Evolutionary conservation across 2,329 filamentous ascomycete genomes (phyloP), one percentile per base, ranked within the genome.

Genomic region (Fusarium sp.): DNA sequence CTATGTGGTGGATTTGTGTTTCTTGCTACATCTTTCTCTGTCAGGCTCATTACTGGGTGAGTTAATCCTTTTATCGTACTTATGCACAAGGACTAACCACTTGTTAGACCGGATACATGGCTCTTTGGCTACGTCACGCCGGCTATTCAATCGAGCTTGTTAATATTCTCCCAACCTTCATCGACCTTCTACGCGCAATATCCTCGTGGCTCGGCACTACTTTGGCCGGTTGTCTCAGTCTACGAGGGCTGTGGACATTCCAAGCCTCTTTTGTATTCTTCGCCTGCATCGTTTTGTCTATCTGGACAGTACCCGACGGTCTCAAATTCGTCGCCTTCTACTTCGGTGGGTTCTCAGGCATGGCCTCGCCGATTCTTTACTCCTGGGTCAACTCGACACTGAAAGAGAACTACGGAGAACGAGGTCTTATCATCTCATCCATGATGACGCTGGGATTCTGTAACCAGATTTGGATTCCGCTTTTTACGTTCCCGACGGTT

Each of bases 391-490:
- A 61, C n/a, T 44, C 44, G 0, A 61, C 55, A 0, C 5, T 61
- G 1, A 61, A 60, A 0, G 55, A 61, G 0, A 61, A 60, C 9
- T 60, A 61, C 2, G 58, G 55, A 3, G 58, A 61, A 23, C 3
- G 58, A 2, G 55, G 58, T 1, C 44, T 60, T 11, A 61, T 61
- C 0, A 61, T 61, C 3, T 61, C 58, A 1, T 61, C 58, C 0
- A 61, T 61, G 55, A 61, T 61, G 58, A 61, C 58, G 0, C 14
- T 61, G 2, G 58, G 58, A 6, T 60, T 60, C 3, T 61, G 55
- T 6, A 61, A 61, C 1, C 58, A 61, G 23, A 61, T 61, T 2
- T 61, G 58, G 58, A 61, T 61, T 2, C 58, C 58, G 0, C 55
- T 61, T 0, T 61, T 61, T 13, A 61, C 55, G 0, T 61, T 61